These are phyloP conservation scores for Heliosperma pusillum DNA, from an alignment of 148 eudicot species.

Conservation along the genomic window DNA sequence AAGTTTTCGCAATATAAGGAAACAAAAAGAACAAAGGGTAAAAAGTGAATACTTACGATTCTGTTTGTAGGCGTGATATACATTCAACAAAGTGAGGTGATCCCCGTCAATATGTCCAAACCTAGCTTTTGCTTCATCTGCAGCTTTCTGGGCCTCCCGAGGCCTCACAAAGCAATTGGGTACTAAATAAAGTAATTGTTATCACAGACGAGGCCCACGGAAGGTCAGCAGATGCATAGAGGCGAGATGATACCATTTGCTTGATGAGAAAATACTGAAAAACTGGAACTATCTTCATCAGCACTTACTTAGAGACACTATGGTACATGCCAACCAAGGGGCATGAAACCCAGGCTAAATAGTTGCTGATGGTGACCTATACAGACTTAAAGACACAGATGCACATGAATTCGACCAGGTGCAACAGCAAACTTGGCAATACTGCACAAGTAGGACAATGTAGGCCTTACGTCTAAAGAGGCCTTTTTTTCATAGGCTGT, in stretches of 20 bases:
- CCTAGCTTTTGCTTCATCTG: conserved; percentile 85
- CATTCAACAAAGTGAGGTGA: conserved; percentile 91
- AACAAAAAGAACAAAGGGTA: not conserved
- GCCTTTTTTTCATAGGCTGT: not conserved
- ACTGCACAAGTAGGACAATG: conserved; percentile 19
- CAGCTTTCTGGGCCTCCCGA: conserved; percentile 99
- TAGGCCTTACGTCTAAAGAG: conserved; percentile 1
- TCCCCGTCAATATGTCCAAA: conserved; percentile 94
- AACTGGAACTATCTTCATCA: conserved; percentile 97
- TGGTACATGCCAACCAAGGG: conserved; percentile 73
- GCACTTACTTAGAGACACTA: conserved; percentile 89
- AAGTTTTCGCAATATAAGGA: not conserved
- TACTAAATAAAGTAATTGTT: conserved; percentile 93
- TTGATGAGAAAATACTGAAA: conserved; percentile 98
- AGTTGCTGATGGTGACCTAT: conserved; percentile 86
- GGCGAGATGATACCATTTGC: conserved; percentile 95
- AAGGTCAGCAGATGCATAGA: conserved; percentile 99
- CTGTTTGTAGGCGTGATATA: conserved; percentile 95
- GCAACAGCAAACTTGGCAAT: conserved; percentile 25
- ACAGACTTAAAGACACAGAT: conserved; percentile 36
- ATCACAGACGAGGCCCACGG: conserved; percentile 99
- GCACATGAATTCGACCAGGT: conserved; percentile 28
- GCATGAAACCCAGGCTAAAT: conserved; percentile 81
- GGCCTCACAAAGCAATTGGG: conserved; percentile 99
- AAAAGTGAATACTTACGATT: conserved; percentile 61